phyloP scores from a whole-genome alignment of 139 green algal species.

The Yamagishiella unicocca region DNA sequence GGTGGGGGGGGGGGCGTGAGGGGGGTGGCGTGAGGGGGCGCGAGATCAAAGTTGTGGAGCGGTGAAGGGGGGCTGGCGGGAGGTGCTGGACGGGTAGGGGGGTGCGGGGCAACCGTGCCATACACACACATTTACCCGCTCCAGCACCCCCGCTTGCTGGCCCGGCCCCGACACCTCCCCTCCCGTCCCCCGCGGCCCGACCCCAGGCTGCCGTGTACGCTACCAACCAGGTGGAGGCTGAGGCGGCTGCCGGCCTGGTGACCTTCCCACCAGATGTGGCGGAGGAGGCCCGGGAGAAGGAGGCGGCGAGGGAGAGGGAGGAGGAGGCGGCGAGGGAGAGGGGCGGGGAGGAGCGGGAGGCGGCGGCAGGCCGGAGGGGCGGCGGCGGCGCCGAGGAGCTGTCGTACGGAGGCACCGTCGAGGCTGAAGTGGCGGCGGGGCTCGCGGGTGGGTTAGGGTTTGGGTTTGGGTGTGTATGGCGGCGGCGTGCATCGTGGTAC shows the following conservation, averaged over 20 bases:
- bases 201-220: slow-evolving; percentile 5
- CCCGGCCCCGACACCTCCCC: too few species aligned
- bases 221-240: slow-evolving; percentile 3
- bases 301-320: neutral
- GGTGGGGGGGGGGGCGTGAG: neutral
- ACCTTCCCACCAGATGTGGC: neutral
- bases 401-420: slow-evolving; percentile 25
- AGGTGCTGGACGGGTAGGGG: too few species aligned
- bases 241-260: slow-evolving; percentile 20
- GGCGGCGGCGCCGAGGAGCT: neutral
- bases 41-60: neutral
- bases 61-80: too few species aligned
- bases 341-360: neutral
- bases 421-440: slow-evolving; percentile 31
- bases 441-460: slow-evolving; percentile 18
- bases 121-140: neutral
- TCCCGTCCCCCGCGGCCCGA: neutral
- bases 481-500: too few species aligned
- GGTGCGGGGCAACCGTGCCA: neutral
- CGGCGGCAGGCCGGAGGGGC: neutral
- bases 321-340: neutral
- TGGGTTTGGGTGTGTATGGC: too few species aligned
- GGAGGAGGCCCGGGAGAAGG: neutral
- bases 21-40: neutral
- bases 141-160: neutral